Evolutionary conservation across 2,329 filamentous ascomycete species (phyloP), one percentile per base, ranked within the genome.

Genomic region (Cladophialophora psammophila): DNA sequence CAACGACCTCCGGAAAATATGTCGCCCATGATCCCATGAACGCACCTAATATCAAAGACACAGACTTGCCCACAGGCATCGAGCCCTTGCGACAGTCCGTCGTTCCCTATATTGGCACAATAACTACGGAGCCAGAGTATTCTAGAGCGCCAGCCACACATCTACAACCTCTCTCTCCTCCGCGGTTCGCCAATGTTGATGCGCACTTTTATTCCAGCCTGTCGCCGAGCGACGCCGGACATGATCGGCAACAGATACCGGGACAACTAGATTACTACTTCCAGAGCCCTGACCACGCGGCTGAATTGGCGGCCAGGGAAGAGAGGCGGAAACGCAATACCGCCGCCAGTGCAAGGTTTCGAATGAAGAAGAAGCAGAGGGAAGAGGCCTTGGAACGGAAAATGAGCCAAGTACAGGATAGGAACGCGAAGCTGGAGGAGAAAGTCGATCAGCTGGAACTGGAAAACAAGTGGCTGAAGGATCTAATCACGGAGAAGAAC

Each of bases 331-430:
- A 92, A 67, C 89, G 93, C 71, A 96, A 96, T 81, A 96, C 93
- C 2, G 93, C 93, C 38, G 93, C 93, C 64, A 93, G 90, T 72
- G 93, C 93, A 18, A 90, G 93, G 57, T 96, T 96, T 85, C 90
- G 93, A 66, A 88, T 95, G 77, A 96, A 96, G 88, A 96, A 96
- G 89, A 96, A 96, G 87, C 92, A 95, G 81, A 90, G 93, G 59
- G 93, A 96, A 82, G 91, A 94, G 79, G 90, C 91, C 10, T 87
- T 99, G 60, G 92, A 94, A 79, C 88, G 88, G 75, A 90, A 88
- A 3, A 90, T 92, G 74, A 93, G 93, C 79, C 93, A 95, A 72
- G 91, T 94, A 80, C 87, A 87, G 34, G 91, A 94, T 54, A 93
- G 93, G 80, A 91, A 94, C 60, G 83, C 87, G 18, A 82, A 84